phyloP scores from a whole-genome alignment of 140 eudicot genomes.

The Flaveria floridana region DNA sequence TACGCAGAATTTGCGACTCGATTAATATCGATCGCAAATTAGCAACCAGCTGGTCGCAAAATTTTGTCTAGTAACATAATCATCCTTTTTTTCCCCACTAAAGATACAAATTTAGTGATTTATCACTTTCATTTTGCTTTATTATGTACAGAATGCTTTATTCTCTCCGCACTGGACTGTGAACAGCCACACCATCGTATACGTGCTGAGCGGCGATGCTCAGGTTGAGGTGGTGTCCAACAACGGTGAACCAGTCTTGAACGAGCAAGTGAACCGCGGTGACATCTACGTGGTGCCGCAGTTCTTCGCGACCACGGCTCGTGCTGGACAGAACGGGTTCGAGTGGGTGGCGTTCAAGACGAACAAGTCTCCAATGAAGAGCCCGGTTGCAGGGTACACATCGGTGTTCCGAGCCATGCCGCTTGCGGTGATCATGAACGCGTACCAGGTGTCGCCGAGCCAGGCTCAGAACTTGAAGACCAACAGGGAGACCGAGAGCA shows the following conservation, averaged over 20 bases:
- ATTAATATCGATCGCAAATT: too few relatives aligned
- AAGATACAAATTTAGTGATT: too few relatives aligned
- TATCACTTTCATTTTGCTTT: neutral
- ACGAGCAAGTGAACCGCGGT: constrained; percentile 57
- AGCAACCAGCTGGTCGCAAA: too few relatives aligned
- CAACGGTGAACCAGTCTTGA: constrained; percentile 48
- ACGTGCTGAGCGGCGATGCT: constrained; percentile 66
- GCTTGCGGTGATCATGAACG: constrained; percentile 48
- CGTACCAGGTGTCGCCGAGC: constrained; percentile 48
- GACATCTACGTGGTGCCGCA: constrained; percentile 69
- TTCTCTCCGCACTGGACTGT: constrained; percentile 54
- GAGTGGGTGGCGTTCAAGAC: constrained; percentile 82
- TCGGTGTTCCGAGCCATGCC: constrained; percentile 79
- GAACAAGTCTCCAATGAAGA: constrained; percentile 51
- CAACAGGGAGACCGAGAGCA: constrained; percentile 49
- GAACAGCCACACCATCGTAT: constrained; percentile 53
- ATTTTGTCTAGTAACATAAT: too few relatives aligned
- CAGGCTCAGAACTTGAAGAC: constrained; percentile 63
- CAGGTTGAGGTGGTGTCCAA: constrained; percentile 51
- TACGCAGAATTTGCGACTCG: too few relatives aligned
- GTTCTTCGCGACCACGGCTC: constrained; percentile 40
- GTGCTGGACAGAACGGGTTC: constrained; percentile 60
- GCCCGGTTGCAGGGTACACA: constrained; percentile 63
- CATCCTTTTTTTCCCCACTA: too few relatives aligned
- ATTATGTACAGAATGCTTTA: constrained; percentile 46